These are phyloP conservation scores for Nectriaceae sp. DNA, from an alignment of 2,329 filamentous ascomycete genomes.

Conservation along the genomic window DNA sequence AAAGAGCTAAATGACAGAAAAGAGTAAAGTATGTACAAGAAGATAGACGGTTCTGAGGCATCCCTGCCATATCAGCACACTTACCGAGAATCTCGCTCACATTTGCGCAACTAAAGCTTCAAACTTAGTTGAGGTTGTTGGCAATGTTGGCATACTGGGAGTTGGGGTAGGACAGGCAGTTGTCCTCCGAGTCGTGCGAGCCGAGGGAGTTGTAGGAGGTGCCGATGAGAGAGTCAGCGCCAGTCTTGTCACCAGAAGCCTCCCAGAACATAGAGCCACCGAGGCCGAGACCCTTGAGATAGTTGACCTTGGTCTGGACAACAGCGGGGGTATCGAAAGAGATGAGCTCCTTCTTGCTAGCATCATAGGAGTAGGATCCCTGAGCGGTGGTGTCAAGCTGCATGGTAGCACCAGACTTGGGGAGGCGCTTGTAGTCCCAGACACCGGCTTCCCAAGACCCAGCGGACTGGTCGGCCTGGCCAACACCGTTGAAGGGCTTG, in stretches of 20 bases:
- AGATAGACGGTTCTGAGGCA: neutral
- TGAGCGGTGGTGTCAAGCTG: slow-evolving; percentile 57
- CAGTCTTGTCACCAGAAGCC: slow-evolving; percentile 66
- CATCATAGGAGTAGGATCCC: slow-evolving; percentile 73
- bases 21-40: slow-evolving; percentile 2
- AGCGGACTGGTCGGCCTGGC: slow-evolving; percentile 33
- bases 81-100: no score
- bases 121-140: neutral
- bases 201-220: slow-evolving; percentile 45
- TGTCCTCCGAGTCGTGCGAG: slow-evolving; percentile 47
- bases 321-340: slow-evolving; percentile 69
- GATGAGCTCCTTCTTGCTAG: slow-evolving; percentile 60
- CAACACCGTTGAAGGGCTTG: slow-evolving; percentile 61
- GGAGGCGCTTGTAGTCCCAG: slow-evolving; percentile 82
- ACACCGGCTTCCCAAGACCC: slow-evolving; percentile 75
- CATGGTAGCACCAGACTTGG: slow-evolving; percentile 59
- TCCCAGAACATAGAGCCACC: slow-evolving; percentile 90
- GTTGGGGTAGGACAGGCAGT: slow-evolving; percentile 53
- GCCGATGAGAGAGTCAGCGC: slow-evolving; percentile 60
- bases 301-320: slow-evolving; percentile 63
- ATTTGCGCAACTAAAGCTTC: neutral
- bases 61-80: neutral
- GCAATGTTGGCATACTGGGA: slow-evolving; percentile 58
- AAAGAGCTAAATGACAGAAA: neutral
- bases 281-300: slow-evolving; percentile 62